These are phyloP conservation scores for Symbiodinium pilosum DNA, from an alignment of 73 alveolate species.

Conservation along the genomic window DNA sequence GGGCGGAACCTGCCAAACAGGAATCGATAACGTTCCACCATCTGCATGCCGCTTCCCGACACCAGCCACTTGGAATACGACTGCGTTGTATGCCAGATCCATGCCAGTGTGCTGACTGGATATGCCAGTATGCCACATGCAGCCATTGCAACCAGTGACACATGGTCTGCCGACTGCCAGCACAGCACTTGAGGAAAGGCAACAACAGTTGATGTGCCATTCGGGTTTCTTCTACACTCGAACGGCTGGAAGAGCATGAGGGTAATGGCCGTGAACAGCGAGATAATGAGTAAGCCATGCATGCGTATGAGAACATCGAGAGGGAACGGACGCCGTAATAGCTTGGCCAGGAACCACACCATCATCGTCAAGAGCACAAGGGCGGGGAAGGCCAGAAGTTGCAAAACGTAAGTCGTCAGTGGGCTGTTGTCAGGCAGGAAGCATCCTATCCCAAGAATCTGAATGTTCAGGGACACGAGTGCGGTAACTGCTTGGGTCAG, in stretches of 20 bases:
- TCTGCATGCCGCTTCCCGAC: neutral
- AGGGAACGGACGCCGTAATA: neutral
- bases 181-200: neutral
- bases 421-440: too few species aligned
- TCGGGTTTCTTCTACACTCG: neutral
- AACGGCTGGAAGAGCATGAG: neutral
- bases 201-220: neutral
- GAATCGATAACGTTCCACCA: neutral
- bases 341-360: too few species aligned
- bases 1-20: neutral
- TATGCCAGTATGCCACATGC: neutral
- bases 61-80: neutral
- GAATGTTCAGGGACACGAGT: too few species aligned
- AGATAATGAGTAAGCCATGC: neutral
- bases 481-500: too few species aligned
- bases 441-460: too few species aligned
- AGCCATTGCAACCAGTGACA: neutral
- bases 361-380: too few species aligned
- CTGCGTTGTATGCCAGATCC: neutral
- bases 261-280: neutral
- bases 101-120: neutral
- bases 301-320: neutral
- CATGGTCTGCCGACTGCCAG: neutral
- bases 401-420: too few species aligned
- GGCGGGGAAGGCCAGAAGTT: too few species aligned